These are phyloP conservation scores for Stropharia rugosoannulata DNA, from an alignment of 768 basidiomycete genomes.

Conservation along the genomic window DNA sequence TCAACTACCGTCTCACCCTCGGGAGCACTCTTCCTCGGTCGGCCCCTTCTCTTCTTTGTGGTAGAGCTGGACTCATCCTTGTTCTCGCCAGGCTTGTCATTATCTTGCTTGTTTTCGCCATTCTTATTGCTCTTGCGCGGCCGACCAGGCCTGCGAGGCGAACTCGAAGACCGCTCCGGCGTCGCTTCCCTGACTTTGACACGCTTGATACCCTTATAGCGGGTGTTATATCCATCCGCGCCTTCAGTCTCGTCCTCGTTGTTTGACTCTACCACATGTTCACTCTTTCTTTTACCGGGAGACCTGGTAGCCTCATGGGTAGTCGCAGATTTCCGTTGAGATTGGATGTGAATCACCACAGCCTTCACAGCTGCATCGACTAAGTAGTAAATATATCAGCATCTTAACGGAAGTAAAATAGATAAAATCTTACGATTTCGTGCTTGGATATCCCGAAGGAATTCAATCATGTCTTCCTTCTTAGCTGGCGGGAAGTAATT, in stretches of 20 bases:
- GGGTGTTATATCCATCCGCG: conserved; percentile 22
- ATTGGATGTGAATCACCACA: neutral
- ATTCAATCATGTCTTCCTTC: conserved; percentile 26
- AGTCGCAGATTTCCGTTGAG: conserved; percentile 2
- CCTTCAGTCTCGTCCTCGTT: conserved; percentile 9
- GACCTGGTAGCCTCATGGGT: neutral
- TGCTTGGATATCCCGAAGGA: conserved; percentile 19
- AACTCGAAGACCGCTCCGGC: neutral
- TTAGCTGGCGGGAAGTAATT: conserved; percentile 8
- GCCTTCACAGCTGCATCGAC: conserved; percentile 16
- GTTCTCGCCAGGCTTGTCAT: neutral
- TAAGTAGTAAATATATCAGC: neutral
- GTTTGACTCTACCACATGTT: neutral
- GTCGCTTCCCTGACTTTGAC: conserved; percentile 18
- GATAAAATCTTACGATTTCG: conserved; percentile 19
- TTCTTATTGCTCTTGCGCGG: conserved; percentile 6
- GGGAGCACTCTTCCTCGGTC: conserved; percentile 13
- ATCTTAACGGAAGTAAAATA: neutral
- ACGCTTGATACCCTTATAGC: conserved; percentile 25
- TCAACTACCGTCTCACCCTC: neutral
- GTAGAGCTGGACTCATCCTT: neutral
- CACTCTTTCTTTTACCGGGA: conserved; percentile 5
- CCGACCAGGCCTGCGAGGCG: conserved; percentile 8
- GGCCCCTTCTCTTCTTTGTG: conserved; percentile 9
- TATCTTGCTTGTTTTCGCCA: neutral